phyloP scores from a whole-genome alignment of 768 basidiomycete species.

The Epithele typhae region DNA sequence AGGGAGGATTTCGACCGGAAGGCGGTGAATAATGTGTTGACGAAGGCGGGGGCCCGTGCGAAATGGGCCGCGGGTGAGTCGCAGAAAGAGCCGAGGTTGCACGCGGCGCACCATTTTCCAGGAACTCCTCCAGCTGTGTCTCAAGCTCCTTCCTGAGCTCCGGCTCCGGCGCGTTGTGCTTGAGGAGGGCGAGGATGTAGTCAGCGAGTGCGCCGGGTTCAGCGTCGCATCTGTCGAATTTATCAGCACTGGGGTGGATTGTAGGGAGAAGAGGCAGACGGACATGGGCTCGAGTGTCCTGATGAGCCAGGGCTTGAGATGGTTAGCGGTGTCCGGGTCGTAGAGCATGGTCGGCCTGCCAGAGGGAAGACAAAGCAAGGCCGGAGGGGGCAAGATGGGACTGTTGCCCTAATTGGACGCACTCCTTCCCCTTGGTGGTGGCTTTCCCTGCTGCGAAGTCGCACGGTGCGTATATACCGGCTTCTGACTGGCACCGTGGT shows the following conservation, averaged over 20 bases:
- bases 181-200: slow-evolving; percentile 89
- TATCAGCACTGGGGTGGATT: slow-evolving; percentile 7
- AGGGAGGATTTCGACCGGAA: slow-evolving; percentile 84
- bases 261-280: slow-evolving; percentile 22
- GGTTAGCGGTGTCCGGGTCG: slow-evolving; percentile 56
- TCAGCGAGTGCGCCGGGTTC: slow-evolving; percentile 92
- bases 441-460: slow-evolving; percentile 17
- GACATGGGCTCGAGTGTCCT: slow-evolving; percentile 90
- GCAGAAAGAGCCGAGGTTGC: slow-evolving; percentile 12
- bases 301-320: slow-evolving; percentile 87
- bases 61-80: slow-evolving; percentile 7
- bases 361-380: slow-evolving; percentile 1
- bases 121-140: slow-evolving; percentile 83
- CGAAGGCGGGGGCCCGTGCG: slow-evolving; percentile 68
- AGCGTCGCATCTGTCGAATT: slow-evolving; percentile 77
- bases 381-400: too few relatives aligned
- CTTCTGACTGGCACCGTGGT: too few relatives aligned
- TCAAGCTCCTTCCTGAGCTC: slow-evolving; percentile 80
- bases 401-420: too few relatives aligned
- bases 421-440: neutral
- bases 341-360: slow-evolving; percentile 48
- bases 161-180: slow-evolving; percentile 78
- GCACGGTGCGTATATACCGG: too few relatives aligned
- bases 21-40: slow-evolving; percentile 81
- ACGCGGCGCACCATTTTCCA: slow-evolving; percentile 73